These are phyloP conservation scores for Colletotrichum liaoningense DNA, from an alignment of 2,329 filamentous ascomycete species.

Conservation along the genomic window DNA sequence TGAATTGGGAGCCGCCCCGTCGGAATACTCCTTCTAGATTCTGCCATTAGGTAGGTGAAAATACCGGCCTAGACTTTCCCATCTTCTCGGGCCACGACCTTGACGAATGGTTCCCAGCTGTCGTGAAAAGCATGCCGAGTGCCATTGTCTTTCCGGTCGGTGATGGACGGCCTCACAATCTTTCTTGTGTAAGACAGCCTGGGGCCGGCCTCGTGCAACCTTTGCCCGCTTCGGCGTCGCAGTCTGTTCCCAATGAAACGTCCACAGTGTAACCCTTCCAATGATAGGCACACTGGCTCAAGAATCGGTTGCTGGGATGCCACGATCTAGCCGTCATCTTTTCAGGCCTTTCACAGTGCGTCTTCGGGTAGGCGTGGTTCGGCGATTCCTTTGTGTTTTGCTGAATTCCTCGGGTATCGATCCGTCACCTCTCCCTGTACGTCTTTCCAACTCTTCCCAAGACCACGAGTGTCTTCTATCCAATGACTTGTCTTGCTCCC, in stretches of 20 bases:
- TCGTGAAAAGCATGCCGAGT: not conserved
- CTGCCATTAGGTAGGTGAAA: not conserved
- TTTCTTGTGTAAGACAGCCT: not conserved
- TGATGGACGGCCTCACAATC: not conserved
- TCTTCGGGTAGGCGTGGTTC: not conserved
- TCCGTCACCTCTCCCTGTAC: slow-evolving; percentile 13
- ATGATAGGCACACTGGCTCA: not conserved
- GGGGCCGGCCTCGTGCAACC: not conserved
- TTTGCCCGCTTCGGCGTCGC: not conserved
- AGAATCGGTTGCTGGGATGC: slow-evolving; percentile 4
- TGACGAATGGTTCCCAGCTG: not conserved
- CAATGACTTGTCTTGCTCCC: slow-evolving; percentile 86
- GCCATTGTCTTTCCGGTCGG: not conserved
- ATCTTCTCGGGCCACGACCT: not conserved
- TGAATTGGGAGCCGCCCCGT: slow-evolving; percentile 12
- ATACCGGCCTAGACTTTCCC: not conserved
- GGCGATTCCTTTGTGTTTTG: slow-evolving; percentile 4
- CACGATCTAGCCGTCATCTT: slow-evolving; percentile 7
- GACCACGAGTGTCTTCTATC: slow-evolving; percentile 50
- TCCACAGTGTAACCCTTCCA: not conserved
- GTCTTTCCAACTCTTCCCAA: slow-evolving; percentile 24
- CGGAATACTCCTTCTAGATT: not conserved
- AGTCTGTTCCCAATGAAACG: not conserved
- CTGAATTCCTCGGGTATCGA: slow-evolving; percentile 28
- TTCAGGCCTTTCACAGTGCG: not conserved